phyloP scores from a whole-genome alignment of 108 stramenopile genomes.

The Licmophora abbreviata region DNA sequence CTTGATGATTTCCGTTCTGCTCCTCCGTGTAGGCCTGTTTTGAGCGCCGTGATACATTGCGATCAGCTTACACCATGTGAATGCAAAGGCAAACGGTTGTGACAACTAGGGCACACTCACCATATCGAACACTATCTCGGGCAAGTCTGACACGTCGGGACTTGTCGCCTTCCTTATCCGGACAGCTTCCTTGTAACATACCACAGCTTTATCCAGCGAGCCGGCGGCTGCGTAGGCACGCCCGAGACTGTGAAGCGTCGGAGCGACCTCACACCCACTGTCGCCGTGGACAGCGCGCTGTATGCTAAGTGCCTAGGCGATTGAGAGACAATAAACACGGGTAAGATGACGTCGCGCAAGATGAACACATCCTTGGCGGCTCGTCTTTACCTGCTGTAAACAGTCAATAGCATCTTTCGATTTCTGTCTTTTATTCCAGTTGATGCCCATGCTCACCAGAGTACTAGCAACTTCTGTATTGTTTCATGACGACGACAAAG shows the following conservation, averaged over 20 bases:
- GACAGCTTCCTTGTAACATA: constrained; percentile 7
- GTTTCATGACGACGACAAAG: no score
- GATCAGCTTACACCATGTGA: neutral
- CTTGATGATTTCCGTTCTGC: neutral
- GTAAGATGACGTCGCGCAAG: no score
- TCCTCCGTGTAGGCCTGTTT: constrained; percentile 2
- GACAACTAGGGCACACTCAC: no score
- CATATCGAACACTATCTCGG: no score
- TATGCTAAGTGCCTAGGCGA: neutral
- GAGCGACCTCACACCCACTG: neutral
- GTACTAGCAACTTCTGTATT: constrained; percentile 40
- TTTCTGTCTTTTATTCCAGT: constrained; percentile 3
- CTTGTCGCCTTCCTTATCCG: constrained; percentile 2
- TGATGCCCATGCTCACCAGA: constrained; percentile 34
- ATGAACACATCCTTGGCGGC: no score
- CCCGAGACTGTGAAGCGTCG: neutral
- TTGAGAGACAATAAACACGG: no score
- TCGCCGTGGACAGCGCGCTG: neutral
- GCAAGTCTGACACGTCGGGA: no score
- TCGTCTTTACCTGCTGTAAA: constrained; percentile 6
- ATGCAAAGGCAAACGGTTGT: no score
- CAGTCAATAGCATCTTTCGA: constrained; percentile 2
- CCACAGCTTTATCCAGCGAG: constrained; percentile 5
- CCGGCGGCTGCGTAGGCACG: neutral
- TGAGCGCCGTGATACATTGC: neutral